A percentile compares a stretch with the other conserved stretches of the same genome.
Evolutionary conservation across 345 rosid genomes (phyloP).

Genomic region (Clausena lansium): DNA sequence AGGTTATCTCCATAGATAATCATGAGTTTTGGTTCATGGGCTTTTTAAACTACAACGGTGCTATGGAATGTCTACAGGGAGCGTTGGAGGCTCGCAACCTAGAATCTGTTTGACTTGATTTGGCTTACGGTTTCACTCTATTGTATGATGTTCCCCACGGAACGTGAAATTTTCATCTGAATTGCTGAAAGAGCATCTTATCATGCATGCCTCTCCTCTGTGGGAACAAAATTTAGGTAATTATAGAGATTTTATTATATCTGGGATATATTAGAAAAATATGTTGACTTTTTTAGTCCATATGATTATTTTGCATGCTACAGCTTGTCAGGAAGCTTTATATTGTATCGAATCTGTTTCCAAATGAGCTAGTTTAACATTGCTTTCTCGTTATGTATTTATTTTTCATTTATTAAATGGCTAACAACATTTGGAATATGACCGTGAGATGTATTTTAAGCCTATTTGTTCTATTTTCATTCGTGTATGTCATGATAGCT

Average conservation of each 20-base stretch:
- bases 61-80: conserved; percentile 43
- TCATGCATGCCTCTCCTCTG: neutral
- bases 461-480: neutral
- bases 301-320: conserved; percentile 15
- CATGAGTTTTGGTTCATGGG: conserved; percentile 80
- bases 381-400: neutral
- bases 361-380: neutral
- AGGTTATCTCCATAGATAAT: conserved; percentile 53
- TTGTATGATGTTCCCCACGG: conserved; percentile 2
- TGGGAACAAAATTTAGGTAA: conserved; percentile 19
- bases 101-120: conserved; percentile 36
- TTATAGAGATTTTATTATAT: conserved; percentile 17
- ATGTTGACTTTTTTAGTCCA: neutral
- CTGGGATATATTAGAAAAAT: conserved; percentile 6
- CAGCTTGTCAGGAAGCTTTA: conserved; percentile 15
- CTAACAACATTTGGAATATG: neutral
- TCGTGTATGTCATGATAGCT: neutral
- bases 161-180: conserved; percentile 5
- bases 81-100: conserved; percentile 28
- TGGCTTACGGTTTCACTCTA: neutral
- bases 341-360: conserved; percentile 8
- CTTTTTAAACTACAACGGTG: conserved; percentile 48
- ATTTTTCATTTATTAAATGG: neutral
- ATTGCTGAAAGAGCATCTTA: too few relatives aligned
- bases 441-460: neutral